Percentiles rank a stretch among this genome's conserved stretches.
These are phyloP conservation scores for Eutrema japonicum DNA, from an alignment of 345 rosid genomes.

Conservation along the genomic window DNA sequence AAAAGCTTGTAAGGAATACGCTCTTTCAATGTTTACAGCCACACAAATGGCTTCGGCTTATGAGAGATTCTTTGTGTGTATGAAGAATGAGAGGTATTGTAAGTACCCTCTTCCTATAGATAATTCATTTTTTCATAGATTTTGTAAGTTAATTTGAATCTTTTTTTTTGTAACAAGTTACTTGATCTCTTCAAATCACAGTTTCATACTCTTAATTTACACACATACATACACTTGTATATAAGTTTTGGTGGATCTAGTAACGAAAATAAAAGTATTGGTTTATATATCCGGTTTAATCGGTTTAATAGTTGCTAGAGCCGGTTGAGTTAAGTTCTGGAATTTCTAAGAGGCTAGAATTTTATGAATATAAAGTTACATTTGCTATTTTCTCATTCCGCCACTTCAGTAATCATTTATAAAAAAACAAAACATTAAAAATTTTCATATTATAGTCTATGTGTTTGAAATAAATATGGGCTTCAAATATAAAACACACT, in stretches of 20 bases:
- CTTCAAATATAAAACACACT: no score
- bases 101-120: conserved; percentile 66
- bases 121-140: conserved; percentile 26
- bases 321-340: not conserved
- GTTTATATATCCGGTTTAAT: not conserved
- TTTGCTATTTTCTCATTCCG: no score
- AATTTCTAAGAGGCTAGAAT: no score
- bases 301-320: not conserved
- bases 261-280: not conserved
- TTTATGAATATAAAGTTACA: no score
- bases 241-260: conserved; percentile 21
- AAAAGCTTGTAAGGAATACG: conserved; percentile 50
- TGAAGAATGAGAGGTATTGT: conserved; percentile 63
- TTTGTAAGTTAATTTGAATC: conserved; percentile 23
- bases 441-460: no score
- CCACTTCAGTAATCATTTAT: no score
- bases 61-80: conserved; percentile 78
- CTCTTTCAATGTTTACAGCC: conserved; percentile 62
- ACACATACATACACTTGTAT: not conserved
- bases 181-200: not conserved
- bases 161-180: conserved; percentile 10
- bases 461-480: no score
- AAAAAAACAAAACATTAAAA: no score
- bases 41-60: conserved; percentile 73
- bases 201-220: conserved; percentile 4